These are phyloP conservation scores for Xylariales sp. DNA, from an alignment of 2,329 filamentous ascomycete genomes.

Conservation along the genomic window DNA sequence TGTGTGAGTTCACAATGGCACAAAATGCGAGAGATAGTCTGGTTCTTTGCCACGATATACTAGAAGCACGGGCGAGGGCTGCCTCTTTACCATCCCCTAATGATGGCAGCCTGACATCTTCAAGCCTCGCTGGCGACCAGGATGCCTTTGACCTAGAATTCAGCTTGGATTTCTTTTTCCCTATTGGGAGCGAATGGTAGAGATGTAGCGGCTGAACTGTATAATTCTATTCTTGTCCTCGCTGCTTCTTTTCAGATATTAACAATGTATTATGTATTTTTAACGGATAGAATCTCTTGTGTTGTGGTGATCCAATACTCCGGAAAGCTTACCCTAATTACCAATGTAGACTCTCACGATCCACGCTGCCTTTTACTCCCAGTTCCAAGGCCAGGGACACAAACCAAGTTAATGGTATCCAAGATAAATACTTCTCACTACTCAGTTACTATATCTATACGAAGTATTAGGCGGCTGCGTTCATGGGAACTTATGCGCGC, in stretches of 20 bases:
- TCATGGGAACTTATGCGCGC: neutral
- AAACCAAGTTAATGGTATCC: neutral
- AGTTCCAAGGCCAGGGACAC: no score
- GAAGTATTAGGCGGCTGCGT: neutral
- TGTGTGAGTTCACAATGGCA: constrained; percentile 47
- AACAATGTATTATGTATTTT: neutral
- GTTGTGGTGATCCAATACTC: no score
- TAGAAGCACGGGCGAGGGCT: constrained; percentile 41
- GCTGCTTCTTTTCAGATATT: neutral
- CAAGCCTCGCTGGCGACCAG: constrained; percentile 36
- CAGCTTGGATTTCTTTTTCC: constrained; percentile 47
- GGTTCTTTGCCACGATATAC: constrained; percentile 47
- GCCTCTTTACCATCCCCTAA: constrained; percentile 30
- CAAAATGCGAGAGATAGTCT: constrained; percentile 52
- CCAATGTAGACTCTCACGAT: neutral
- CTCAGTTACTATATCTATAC: neutral
- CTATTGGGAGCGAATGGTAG: constrained; percentile 34
- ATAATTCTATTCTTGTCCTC: neutral
- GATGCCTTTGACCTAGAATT: constrained; percentile 44
- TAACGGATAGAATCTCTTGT: neutral
- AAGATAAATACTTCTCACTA: neutral
- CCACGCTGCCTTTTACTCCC: neutral
- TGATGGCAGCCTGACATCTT: constrained; percentile 39
- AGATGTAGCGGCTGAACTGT: constrained; percentile 20
- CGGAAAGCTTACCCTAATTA: no score